These are phyloP conservation scores for Bipolaris cookei DNA, from an alignment of 2,329 filamentous ascomycete species.

Conservation along the genomic window DNA sequence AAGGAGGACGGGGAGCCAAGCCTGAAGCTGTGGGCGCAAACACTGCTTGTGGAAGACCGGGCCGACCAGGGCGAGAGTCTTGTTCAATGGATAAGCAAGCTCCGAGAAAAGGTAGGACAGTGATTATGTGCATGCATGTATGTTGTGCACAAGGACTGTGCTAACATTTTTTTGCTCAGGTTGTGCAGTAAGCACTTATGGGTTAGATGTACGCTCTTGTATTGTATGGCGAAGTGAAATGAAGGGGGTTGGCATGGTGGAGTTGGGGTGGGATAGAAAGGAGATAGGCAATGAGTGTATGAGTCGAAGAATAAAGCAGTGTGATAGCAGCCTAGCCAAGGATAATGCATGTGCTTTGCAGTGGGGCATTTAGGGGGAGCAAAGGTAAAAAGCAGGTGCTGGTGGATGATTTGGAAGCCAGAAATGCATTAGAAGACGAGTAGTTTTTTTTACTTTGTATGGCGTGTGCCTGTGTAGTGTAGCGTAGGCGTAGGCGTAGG, in stretches of 20 bases:
- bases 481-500: background rate
- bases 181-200: conserved; percentile 42
- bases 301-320: conserved; percentile 9
- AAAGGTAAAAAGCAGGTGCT: background rate
- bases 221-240: conserved; percentile 6
- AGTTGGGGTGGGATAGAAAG: conserved; percentile 1
- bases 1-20: conserved; percentile 95
- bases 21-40: conserved; percentile 95
- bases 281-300: background rate
- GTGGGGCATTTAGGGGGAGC: background rate
- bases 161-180: conserved; percentile 33
- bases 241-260: conserved; percentile 1
- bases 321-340: conserved; percentile 8
- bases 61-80: conserved; percentile 93
- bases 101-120: conserved; percentile 87
- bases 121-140: conserved; percentile 19
- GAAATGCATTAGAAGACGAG: background rate
- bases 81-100: conserved; percentile 87
- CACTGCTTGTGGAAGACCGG: conserved; percentile 90
- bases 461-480: background rate
- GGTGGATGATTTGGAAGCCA: background rate
- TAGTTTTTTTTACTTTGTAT: no score
- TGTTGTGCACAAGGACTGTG: conserved; percentile 20
- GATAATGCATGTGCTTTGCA: conserved; percentile 3
- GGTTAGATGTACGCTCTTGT: conserved; percentile 3